Base-by-base conservation (phyloP, 2,329 filamentous ascomycete species). In the Aureobasidium sp. region DNA sequence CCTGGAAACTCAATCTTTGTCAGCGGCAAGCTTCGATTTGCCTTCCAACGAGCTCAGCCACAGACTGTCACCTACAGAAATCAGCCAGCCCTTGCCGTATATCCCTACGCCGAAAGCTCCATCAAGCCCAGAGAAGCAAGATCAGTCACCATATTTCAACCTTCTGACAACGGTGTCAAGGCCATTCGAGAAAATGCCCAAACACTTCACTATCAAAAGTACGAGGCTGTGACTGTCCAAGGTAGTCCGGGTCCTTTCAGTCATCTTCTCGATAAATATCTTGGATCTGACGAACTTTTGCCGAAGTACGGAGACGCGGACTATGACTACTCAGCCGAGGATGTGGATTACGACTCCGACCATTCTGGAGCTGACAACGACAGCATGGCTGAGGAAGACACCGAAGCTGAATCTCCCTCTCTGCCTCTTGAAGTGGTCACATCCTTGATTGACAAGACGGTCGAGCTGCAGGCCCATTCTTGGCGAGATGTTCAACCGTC, bases 401-500 rank as follows among this genome's bases (percentile, higher is more conserved):
- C 25, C 12, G 35, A 10, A 8, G 27, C 41, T 5, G 48, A 51
- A 25, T 8, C 27, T 7, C 19, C 35, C 7, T 1, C 14, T 14
- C 25, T 51, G 6, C 24, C 37, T 17, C n/a, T 7, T 11, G 37
- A 51, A 12, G 14, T 25, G 16, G 32, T 51, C 16, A 3, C 8
- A 3, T 32, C 27, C 8, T 67, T 79, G 11, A 73, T 91, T 29
- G 70, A 81, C 24, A 66, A 77, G 16, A 75, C 71, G 22, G 75
- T 87, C 10, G 62, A 70, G 6, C 66, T 72, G 1, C 74, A 80
- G 55, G 72, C 74, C 44, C 62, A 69, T 3, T 64, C 68, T 4
- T 91, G 86, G 86, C 67, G 68, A n/a, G 64, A 72, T n/a, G 71
- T 69, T 1, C 82, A 81, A 58, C 71, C 80, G 6, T 78, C 80